Conservation (phyloP, 805 yeast species). For the Maudiozyma barnettii region DNA sequence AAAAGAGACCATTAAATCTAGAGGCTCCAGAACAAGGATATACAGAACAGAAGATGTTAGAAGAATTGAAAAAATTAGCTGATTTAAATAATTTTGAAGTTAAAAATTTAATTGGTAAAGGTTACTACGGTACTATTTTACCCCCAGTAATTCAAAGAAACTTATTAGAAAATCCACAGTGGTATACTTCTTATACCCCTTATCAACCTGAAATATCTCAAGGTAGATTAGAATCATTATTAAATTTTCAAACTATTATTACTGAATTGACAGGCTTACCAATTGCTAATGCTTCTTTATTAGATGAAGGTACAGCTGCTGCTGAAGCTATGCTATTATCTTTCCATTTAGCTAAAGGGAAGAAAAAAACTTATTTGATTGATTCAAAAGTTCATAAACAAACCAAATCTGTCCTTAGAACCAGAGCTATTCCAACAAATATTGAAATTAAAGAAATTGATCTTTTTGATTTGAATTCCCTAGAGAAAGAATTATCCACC, state of each 20-base stretch:
- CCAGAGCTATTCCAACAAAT: constrained; percentile 69
- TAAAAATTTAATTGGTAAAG: constrained; percentile 82
- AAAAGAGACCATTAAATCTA: constrained; percentile 56
- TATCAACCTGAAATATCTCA: constrained; percentile 98
- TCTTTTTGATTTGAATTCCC: constrained; percentile 27
- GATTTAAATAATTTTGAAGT: constrained; percentile 56
- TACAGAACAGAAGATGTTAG: constrained; percentile 73
- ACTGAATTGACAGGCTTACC: constrained; percentile 87
- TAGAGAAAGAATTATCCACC: constrained; percentile 23
- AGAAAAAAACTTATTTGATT: constrained; percentile 58
- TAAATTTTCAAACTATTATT: constrained; percentile 89
- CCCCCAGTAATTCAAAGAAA: constrained; percentile 94
- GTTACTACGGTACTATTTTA: constrained; percentile 80
- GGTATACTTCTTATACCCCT: constrained; percentile 98
- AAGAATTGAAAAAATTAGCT: constrained; percentile 60
- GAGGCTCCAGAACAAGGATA: constrained; percentile 59
- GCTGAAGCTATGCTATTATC: constrained; percentile 93
- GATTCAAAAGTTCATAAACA: constrained; percentile 77
- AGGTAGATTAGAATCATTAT: constrained; percentile 82
- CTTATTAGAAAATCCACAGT: constrained; percentile 85
- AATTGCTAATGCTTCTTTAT: constrained; percentile 87
- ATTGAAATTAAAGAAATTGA: constrained; percentile 56
- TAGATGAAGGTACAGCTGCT: constrained; percentile 96
- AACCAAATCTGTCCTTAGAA: constrained; percentile 65
- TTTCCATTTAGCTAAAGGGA: constrained; percentile 55